phyloP scores from a whole-genome alignment of 148 eudicot species.

The Rheum nobile region DNA sequence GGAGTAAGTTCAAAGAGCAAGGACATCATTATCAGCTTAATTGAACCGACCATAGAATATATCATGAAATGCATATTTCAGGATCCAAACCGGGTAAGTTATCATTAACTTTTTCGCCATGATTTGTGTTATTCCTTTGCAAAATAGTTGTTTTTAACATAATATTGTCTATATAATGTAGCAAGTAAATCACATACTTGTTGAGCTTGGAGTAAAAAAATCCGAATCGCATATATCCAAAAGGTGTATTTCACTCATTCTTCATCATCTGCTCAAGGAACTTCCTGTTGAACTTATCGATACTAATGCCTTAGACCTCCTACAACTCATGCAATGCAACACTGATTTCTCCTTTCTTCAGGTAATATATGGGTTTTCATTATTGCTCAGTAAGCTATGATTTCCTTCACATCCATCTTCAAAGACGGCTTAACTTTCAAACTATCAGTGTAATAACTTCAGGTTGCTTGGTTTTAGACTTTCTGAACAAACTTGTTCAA shows the following conservation, averaged over 20 bases:
- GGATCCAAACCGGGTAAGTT: slow-evolving; percentile 36
- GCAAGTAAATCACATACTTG: slow-evolving; percentile 23
- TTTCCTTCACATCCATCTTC: neutral
- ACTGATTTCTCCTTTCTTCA: slow-evolving; percentile 47
- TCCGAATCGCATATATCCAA: slow-evolving; percentile 22
- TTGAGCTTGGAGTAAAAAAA: slow-evolving; percentile 34
- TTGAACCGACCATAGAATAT: slow-evolving; percentile 65
- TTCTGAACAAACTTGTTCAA: slow-evolving; percentile 35
- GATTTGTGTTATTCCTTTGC: neutral
- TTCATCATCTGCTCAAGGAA: slow-evolving; percentile 65
- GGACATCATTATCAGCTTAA: slow-evolving; percentile 31
- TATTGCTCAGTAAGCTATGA: slow-evolving; percentile 6
- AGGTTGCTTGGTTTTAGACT: slow-evolving; percentile 75
- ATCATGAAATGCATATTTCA: slow-evolving; percentile 41
- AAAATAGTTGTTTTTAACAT: neutral
- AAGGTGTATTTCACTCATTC: slow-evolving; percentile 39
- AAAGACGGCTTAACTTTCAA: slow-evolving; percentile 15
- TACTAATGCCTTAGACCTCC: slow-evolving; percentile 40
- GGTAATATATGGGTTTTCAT: slow-evolving; percentile 22
- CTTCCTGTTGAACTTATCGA: slow-evolving; percentile 41
- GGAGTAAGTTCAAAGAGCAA: slow-evolving; percentile 18
- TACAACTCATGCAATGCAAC: slow-evolving; percentile 42
- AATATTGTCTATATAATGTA: slow-evolving; percentile 12
- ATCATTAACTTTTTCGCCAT: neutral
- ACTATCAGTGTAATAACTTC: slow-evolving; percentile 57